phyloP scores from a whole-genome alignment of 495 filamentous ascomycete genomes.

The Chaetomium fimeti region DNA sequence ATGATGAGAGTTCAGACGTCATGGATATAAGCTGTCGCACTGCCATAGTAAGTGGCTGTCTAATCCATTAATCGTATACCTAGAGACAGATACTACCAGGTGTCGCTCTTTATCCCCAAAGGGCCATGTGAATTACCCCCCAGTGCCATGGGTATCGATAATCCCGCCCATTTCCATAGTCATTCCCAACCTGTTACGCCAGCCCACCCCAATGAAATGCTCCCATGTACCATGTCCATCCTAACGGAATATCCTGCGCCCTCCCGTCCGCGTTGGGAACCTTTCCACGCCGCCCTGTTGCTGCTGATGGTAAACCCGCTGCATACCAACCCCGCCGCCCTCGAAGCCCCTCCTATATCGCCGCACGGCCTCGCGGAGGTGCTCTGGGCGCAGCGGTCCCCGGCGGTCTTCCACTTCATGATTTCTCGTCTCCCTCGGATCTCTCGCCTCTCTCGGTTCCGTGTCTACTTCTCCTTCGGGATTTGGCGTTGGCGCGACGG shows the following conservation, averaged over 20 bases:
- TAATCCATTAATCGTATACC: neutral
- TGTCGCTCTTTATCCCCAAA: neutral
- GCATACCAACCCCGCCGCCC: slow-evolving; percentile 68
- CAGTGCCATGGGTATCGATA: slow-evolving; percentile 10
- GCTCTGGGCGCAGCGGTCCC: slow-evolving; percentile 75
- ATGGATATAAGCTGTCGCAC: neutral
- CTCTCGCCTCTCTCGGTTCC: neutral
- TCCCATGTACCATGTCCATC: slow-evolving; percentile 17
- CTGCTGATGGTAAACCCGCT: slow-evolving; percentile 65
- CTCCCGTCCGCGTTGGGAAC: slow-evolving; percentile 60
- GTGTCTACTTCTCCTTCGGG: slow-evolving; percentile 1
- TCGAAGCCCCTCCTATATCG: slow-evolving; percentile 69
- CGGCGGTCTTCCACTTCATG: slow-evolving; percentile 34
- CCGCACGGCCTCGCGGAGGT: slow-evolving; percentile 75
- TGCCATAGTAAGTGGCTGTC: neutral
- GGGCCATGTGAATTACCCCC: neutral
- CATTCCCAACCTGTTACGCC: slow-evolving; percentile 11
- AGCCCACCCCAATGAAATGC: neutral
- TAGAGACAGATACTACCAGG: neutral
- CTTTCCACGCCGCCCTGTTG: slow-evolving; percentile 60
- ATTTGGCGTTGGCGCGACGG: slow-evolving; percentile 19
- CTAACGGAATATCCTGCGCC: slow-evolving; percentile 65
- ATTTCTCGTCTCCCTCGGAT: slow-evolving; percentile 22
- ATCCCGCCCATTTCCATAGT: neutral
- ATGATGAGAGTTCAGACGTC: neutral